A percentile compares a stretch with the other conserved stretches of the same genome.
Evolutionary conservation across 805 yeast genomes (phyloP).

Genomic region (Torulaspora franciscae): DNA sequence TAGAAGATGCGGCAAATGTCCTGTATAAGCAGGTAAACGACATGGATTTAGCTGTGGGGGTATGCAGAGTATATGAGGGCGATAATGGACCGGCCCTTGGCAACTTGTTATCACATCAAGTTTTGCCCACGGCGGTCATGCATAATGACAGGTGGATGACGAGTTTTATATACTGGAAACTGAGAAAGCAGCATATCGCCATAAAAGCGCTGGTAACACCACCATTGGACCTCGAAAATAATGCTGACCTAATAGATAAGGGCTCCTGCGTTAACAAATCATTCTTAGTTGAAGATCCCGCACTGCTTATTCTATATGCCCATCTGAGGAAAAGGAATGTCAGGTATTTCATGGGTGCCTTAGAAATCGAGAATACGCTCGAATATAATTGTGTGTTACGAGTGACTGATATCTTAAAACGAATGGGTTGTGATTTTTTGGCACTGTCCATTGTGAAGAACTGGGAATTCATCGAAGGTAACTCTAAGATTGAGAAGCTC

Average conservation of each 20-base stretch:
- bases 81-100: slow-evolving; percentile 52
- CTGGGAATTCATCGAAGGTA: slow-evolving; percentile 55
- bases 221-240: slow-evolving; percentile 40
- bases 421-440: slow-evolving; percentile 90
- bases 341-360: slow-evolving; percentile 47
- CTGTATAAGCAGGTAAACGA: slow-evolving; percentile 64
- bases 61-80: slow-evolving; percentile 71
- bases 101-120: slow-evolving; percentile 43
- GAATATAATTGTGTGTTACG: slow-evolving; percentile 63
- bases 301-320: slow-evolving; percentile 59
- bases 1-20: slow-evolving; percentile 74
- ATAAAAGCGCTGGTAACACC: slow-evolving; percentile 62
- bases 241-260: slow-evolving; percentile 29
- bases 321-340: slow-evolving; percentile 51
- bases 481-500: slow-evolving; percentile 4
- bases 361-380: slow-evolving; percentile 36
- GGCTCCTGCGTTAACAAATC: slow-evolving; percentile 38
- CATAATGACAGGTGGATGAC: slow-evolving; percentile 76
- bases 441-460: slow-evolving; percentile 56
- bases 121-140: slow-evolving; percentile 53
- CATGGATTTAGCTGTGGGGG: slow-evolving; percentile 67
- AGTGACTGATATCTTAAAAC: slow-evolving; percentile 60
- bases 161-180: slow-evolving; percentile 75
- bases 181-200: slow-evolving; percentile 46
- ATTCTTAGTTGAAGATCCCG: slow-evolving; percentile 75